Conservation (phyloP, 2,329 filamentous ascomycete genomes). For the Fusarium buharicum region DNA sequence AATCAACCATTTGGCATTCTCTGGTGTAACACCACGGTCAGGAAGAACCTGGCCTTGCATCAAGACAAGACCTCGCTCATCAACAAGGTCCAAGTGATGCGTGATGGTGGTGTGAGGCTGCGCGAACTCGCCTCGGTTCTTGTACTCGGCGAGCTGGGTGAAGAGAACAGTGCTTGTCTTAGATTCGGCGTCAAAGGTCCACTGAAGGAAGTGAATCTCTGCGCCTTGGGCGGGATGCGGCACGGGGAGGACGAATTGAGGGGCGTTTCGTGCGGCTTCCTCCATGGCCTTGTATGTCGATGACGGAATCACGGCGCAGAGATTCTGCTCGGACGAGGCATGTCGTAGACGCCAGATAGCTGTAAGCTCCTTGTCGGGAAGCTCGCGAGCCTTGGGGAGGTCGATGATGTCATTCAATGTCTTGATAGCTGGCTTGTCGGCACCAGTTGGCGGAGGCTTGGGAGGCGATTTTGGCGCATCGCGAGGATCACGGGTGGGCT, state of each 20-base stretch:
- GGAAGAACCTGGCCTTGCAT: conserved; percentile 85
- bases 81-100: conserved; percentile 84
- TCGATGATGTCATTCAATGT: conserved; percentile 72
- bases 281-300: conserved; percentile 79
- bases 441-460: conserved; percentile 29
- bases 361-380: conserved; percentile 85
- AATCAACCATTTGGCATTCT: conserved; percentile 88
- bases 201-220: conserved; percentile 96
- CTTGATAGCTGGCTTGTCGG: conserved; percentile 52
- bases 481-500: conserved; percentile 26
- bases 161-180: conserved; percentile 83
- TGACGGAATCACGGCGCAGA: conserved; percentile 85
- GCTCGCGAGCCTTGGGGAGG: conserved; percentile 76
- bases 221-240: conserved; percentile 75
- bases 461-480: conserved; percentile 16
- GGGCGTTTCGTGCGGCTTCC: conserved; percentile 75
- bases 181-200: conserved; percentile 80
- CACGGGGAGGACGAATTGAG: conserved; percentile 91
- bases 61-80: conserved; percentile 80
- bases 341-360: conserved; percentile 91
- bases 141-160: conserved; percentile 93
- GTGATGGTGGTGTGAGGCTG: conserved; percentile 94
- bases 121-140: conserved; percentile 87
- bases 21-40: conserved; percentile 77
- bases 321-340: conserved; percentile 73